Percentiles rank a stretch among this genome's conserved stretches.
Evolutionary conservation across 345 rosid species (phyloP).

Genomic region (Raphanus sativus): DNA sequence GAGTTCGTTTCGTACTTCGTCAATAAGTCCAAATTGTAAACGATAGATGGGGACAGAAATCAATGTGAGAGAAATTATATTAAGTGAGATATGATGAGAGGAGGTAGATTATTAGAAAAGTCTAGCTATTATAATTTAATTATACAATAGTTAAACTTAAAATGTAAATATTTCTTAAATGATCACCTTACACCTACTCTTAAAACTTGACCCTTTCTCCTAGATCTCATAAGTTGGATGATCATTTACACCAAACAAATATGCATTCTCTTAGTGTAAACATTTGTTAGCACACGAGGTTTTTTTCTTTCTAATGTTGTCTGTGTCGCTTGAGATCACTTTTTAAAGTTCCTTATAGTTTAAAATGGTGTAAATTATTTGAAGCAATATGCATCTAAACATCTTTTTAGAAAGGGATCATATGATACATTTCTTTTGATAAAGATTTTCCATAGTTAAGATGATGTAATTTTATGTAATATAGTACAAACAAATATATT

Average conservation of each 20-base stretch:
- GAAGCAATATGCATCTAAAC: neutral
- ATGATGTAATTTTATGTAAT: neutral
- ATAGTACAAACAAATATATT: neutral
- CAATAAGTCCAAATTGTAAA: constrained; percentile 5
- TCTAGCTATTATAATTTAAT: neutral
- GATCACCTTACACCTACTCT: too few species aligned
- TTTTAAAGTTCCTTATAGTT: neutral
- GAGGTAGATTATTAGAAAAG: neutral
- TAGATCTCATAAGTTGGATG: too few species aligned
- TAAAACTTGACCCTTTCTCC: too few species aligned
- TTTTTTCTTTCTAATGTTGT: neutral
- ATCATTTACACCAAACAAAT: neutral
- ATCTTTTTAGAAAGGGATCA: neutral
- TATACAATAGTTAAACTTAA: neutral
- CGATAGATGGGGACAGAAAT: constrained; percentile 4
- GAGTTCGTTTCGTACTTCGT: constrained; percentile 20
- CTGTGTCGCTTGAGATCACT: neutral
- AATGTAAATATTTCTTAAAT: neutral
- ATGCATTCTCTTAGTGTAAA: neutral
- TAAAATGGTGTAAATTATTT: neutral
- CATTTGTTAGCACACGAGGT: neutral
- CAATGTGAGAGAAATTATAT: neutral
- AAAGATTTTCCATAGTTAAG: neutral
- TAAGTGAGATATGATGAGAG: neutral
- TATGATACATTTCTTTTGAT: neutral